These are phyloP conservation scores for Xylaria polymorpha DNA, from an alignment of 2,329 filamentous ascomycete species.

Conservation along the genomic window DNA sequence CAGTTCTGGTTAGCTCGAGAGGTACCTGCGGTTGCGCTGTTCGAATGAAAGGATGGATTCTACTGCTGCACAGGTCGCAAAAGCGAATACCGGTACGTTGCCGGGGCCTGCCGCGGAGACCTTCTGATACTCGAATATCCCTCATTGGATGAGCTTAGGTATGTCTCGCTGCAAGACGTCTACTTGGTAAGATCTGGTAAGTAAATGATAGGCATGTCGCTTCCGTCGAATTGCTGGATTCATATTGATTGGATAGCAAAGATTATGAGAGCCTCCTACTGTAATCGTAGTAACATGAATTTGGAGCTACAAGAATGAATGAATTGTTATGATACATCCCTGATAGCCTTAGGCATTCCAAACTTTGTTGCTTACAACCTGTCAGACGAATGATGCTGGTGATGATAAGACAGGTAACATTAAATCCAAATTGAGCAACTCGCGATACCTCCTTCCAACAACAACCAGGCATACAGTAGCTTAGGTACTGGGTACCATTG, in stretches of 20 bases:
- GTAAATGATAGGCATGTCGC: not conserved
- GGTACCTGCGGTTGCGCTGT: not conserved
- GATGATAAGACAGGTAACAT: conserved; percentile 2
- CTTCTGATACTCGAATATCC: not conserved
- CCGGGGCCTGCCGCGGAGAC: not conserved
- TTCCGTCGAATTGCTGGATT: not conserved
- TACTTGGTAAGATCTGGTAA: not conserved
- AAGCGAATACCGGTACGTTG: conserved; percentile 24
- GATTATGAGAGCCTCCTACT: conserved; percentile 5
- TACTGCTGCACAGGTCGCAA: not conserved
- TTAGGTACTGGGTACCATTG: not conserved
- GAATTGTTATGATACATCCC: not conserved
- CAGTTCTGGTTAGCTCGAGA: conserved; percentile 19
- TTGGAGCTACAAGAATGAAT: not conserved
- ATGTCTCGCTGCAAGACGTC: not conserved
- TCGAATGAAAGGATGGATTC: not conserved
- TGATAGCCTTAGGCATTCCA: not conserved
- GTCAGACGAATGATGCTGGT: conserved; percentile 16
- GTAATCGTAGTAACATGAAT: not conserved
- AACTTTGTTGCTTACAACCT: conserved; percentile 10
- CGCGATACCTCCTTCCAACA: not conserved
- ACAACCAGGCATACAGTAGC: not conserved
- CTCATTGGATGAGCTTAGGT: not conserved
- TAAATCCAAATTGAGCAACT: conserved; percentile 20
- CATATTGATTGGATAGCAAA: conserved; percentile 2